Evolutionary conservation across 1,139 yeast species (phyloP).

Genomic region (Geotrichum australiense): DNA sequence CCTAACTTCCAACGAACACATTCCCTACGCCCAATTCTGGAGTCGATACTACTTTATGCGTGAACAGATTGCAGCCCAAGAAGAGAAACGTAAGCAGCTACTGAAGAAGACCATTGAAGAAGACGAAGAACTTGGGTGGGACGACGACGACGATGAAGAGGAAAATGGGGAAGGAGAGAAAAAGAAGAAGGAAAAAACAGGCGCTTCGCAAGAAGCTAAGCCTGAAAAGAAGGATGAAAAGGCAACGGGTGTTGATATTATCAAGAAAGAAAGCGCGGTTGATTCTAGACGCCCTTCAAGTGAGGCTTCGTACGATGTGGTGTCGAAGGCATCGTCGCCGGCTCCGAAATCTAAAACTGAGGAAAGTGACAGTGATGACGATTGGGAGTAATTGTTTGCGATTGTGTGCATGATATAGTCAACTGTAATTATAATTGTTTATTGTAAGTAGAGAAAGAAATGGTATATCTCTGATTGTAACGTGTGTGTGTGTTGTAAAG

Average conservation of each 20-base stretch:
- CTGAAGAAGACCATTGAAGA: constrained; percentile 41
- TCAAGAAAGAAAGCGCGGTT: not conserved
- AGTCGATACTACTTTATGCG: constrained; percentile 56
- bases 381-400: constrained; percentile 17
- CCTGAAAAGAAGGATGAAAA: constrained; percentile 4
- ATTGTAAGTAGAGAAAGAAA: too few relatives aligned
- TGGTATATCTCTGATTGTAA: too few relatives aligned
- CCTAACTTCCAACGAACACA: constrained; percentile 53
- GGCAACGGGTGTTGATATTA: not conserved
- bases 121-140: constrained; percentile 42
- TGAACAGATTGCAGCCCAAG: constrained; percentile 52
- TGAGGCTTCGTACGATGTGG: constrained; percentile 38
- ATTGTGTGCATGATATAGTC: too few relatives aligned
- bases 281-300: constrained; percentile 34
- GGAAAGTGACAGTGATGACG: constrained; percentile 15
- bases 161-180: constrained; percentile 46
- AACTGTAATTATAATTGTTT: too few relatives aligned
- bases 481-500: too few relatives aligned
- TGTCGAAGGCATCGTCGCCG: constrained; percentile 35
- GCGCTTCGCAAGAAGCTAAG: constrained; percentile 18
- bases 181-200: constrained; percentile 43
- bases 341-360: constrained; percentile 16
- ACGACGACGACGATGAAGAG: constrained; percentile 61
- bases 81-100: constrained; percentile 57
- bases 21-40: constrained; percentile 68